Conservation (phyloP, 306 rosid species). For the Crataegus laevigata region DNA sequence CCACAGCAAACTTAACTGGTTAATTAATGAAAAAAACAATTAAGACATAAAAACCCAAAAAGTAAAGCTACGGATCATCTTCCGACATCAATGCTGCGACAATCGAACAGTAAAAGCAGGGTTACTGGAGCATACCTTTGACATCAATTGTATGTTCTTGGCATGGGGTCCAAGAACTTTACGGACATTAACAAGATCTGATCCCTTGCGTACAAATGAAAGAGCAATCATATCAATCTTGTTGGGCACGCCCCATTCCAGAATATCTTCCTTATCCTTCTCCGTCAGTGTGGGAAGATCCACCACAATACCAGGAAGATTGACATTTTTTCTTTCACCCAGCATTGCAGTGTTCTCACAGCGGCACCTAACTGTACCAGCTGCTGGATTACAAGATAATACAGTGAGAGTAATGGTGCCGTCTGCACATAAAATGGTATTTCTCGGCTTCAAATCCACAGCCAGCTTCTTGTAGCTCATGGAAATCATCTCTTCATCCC, state of each 20-base stretch:
- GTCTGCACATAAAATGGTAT: constrained; percentile 76
- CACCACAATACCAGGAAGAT: constrained; percentile 94
- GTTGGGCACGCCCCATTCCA: constrained; percentile 93
- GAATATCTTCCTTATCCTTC: constrained; percentile 91
- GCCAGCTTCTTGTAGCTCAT: constrained; percentile 94
- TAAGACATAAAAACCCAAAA: background rate
- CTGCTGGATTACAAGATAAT: constrained; percentile 56
- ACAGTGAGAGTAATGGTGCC: constrained; percentile 87
- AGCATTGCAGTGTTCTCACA: constrained; percentile 77
- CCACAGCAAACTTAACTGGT: constrained; percentile 17
- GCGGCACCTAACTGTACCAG: constrained; percentile 72
- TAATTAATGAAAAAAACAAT: background rate
- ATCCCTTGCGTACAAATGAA: constrained; percentile 93
- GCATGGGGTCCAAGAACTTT: constrained; percentile 83
- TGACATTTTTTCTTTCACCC: constrained; percentile 95
- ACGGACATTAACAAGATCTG: constrained; percentile 87
- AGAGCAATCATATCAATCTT: constrained; percentile 93
- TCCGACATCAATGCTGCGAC: background rate
- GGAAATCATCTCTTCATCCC: constrained; percentile 56
- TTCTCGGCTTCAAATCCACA: constrained; percentile 75
- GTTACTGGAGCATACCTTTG: constrained; percentile 47
- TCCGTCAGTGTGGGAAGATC: constrained; percentile 94
- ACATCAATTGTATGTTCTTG: constrained; percentile 71
- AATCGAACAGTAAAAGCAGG: constrained; percentile 9
- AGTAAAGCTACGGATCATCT: background rate